A percentile compares a stretch with the other conserved stretches of the same genome.
Evolutionary conservation across 495 filamentous ascomycete species (phyloP).

Genomic region (Glonium stellatum): DNA sequence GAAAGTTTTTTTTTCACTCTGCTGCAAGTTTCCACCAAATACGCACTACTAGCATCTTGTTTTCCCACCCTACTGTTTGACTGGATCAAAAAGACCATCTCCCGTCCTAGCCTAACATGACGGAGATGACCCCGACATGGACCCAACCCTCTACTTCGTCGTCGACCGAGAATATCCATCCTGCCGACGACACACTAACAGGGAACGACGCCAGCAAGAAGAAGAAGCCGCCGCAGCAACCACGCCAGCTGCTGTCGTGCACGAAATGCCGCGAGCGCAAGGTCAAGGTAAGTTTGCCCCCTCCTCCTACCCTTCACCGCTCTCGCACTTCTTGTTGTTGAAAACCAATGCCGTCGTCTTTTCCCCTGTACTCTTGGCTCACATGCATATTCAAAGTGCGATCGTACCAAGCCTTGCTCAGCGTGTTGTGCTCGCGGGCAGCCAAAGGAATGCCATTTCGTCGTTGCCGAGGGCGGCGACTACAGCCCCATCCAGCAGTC

Average conservation of each 20-base stretch:
- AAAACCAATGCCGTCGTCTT: background rate
- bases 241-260: slow-evolving; percentile 37
- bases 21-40: background rate
- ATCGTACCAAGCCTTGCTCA: slow-evolving; percentile 44
- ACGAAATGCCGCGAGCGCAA: slow-evolving; percentile 40
- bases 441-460: slow-evolving; percentile 42
- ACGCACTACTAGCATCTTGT: background rate
- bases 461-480: slow-evolving; percentile 39
- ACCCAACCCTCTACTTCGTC: slow-evolving; percentile 3
- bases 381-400: slow-evolving; percentile 33
- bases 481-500: slow-evolving; percentile 40
- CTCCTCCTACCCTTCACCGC: too few species aligned
- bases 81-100: slow-evolving; percentile 14
- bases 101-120: slow-evolving; percentile 15
- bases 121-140: slow-evolving; percentile 11
- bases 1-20: too few species aligned
- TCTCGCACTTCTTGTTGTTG: too few species aligned
- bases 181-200: background rate
- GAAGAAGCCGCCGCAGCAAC: slow-evolving; percentile 28
- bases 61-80: slow-evolving; percentile 2
- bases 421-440: slow-evolving; percentile 43
- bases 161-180: slow-evolving; percentile 19
- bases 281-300: slow-evolving; percentile 33
- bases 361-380: background rate
- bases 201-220: slow-evolving; percentile 12